Evolutionary conservation across 805 yeast species (phyloP).

Genomic region (Suhomyces prunicola): DNA sequence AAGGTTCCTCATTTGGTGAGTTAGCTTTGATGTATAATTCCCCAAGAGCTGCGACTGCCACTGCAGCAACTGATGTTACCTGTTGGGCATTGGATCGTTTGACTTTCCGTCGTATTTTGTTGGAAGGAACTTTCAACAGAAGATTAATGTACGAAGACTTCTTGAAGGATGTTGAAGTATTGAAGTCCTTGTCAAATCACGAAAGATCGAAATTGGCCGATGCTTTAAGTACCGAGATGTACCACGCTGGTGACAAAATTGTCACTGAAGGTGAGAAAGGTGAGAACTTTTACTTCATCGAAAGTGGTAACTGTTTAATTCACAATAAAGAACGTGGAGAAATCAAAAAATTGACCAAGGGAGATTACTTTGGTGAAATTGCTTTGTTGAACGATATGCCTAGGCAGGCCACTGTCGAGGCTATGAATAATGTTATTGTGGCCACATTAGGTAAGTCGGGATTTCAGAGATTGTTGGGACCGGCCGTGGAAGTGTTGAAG

Average conservation of each 20-base stretch:
- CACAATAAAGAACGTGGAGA: constrained; percentile 58
- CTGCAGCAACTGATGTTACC: constrained; percentile 60
- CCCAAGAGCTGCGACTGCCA: constrained; percentile 95
- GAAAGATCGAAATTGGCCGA: constrained; percentile 93
- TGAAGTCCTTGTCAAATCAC: constrained; percentile 66
- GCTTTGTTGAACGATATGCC: constrained; percentile 90
- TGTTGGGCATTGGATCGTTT: constrained; percentile 90
- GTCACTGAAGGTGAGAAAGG: constrained; percentile 78
- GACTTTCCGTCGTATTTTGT: constrained; percentile 86
- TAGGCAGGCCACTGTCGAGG: constrained; percentile 89
- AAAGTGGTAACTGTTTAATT: constrained; percentile 81
- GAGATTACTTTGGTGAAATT: constrained; percentile 95
- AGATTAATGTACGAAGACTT: constrained; percentile 88
- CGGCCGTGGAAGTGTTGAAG: constrained; percentile 85
- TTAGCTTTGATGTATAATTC: constrained; percentile 96
- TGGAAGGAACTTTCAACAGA: constrained; percentile 88
- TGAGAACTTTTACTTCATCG: constrained; percentile 44
- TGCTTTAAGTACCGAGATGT: constrained; percentile 78
- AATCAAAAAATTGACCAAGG: constrained; percentile 60
- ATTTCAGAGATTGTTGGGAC: constrained; percentile 90
- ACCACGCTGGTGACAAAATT: constrained; percentile 67
- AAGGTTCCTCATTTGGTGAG: constrained; percentile 94
- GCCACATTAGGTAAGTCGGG: constrained; percentile 93
- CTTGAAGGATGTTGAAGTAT: constrained; percentile 79
- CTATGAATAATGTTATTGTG: constrained; percentile 70